These are phyloP conservation scores for Pilaira anomala DNA, from an alignment of 192 early-diverging fungal genomes.

Conservation along the genomic window DNA sequence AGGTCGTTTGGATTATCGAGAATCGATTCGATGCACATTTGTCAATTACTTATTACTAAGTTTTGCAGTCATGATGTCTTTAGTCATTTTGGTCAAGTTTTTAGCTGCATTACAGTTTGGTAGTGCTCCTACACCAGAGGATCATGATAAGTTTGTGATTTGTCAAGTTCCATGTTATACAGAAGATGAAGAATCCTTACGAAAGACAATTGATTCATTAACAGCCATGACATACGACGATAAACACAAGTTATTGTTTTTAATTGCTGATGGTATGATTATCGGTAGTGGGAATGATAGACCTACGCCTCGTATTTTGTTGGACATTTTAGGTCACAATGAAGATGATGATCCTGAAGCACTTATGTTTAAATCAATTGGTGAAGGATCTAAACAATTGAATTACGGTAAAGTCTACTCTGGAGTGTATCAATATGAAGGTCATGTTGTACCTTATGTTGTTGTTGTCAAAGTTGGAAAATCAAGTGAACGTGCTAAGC, in stretches of 20 bases:
- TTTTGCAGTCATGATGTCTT: slow-evolving; percentile 68
- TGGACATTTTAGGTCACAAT: slow-evolving; percentile 68
- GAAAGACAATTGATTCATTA: slow-evolving; percentile 72
- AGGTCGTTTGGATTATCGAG: slow-evolving; percentile 76
- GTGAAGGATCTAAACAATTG: slow-evolving; percentile 72
- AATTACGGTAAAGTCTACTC: slow-evolving; percentile 84
- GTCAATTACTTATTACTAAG: slow-evolving; percentile 84
- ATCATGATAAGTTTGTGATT: slow-evolving; percentile 76
- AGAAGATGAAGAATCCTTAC: slow-evolving; percentile 73
- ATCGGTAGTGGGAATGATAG: slow-evolving; percentile 77
- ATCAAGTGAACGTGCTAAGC: slow-evolving; percentile 60
- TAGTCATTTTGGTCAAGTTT: slow-evolving; percentile 76
- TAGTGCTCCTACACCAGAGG: slow-evolving; percentile 59
- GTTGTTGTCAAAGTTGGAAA: slow-evolving; percentile 82
- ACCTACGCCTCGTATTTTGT: slow-evolving; percentile 78
- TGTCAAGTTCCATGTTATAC: slow-evolving; percentile 83
- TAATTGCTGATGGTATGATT: slow-evolving; percentile 81
- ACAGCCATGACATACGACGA: slow-evolving; percentile 73
- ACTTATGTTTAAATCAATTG: slow-evolving; percentile 70
- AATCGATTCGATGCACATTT: slow-evolving; percentile 73
- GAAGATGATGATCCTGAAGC: slow-evolving; percentile 58
- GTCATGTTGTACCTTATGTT: slow-evolving; percentile 71
- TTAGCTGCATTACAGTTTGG: slow-evolving; percentile 72
- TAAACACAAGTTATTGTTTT: slow-evolving; percentile 73
- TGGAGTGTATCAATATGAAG: slow-evolving; percentile 74